phyloP scores from a whole-genome alignment of 2,329 filamentous ascomycete genomes.

The Xylariales sp. region DNA sequence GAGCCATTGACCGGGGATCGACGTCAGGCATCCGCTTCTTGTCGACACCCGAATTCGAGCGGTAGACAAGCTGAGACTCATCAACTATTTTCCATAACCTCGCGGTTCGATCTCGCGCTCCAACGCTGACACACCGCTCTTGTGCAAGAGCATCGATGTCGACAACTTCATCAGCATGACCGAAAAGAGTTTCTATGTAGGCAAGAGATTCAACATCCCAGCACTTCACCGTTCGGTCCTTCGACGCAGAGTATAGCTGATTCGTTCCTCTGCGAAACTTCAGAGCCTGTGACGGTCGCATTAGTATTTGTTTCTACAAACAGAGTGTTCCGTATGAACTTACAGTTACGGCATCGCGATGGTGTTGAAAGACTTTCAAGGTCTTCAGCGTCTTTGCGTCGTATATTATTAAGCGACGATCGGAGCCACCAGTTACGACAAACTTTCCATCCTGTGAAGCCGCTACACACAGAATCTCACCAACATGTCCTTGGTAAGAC shows the following conservation, averaged over 20 bases:
- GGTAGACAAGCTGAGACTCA: constrained; percentile 91
- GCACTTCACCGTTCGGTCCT: constrained; percentile 90
- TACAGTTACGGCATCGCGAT: constrained; percentile 86
- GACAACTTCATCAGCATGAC: constrained; percentile 87
- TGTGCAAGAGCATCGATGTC: constrained; percentile 78
- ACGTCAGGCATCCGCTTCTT: constrained; percentile 42
- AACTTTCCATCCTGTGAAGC: constrained; percentile 87
- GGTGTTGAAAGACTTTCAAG: constrained; percentile 81
- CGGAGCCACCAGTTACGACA: constrained; percentile 83
- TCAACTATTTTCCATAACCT: constrained; percentile 94
- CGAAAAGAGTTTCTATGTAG: constrained; percentile 86
- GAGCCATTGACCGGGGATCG: constrained; percentile 50
- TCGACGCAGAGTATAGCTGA: constrained; percentile 85
- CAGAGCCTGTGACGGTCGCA: too few relatives aligned
- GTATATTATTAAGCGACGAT: constrained; percentile 83
- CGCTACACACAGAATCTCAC: constrained; percentile 75
- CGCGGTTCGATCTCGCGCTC: constrained; percentile 84
- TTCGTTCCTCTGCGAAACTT: constrained; percentile 85
- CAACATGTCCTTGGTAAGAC: constrained; percentile 72
- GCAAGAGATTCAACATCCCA: constrained; percentile 91
- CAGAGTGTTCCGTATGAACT: too few relatives aligned
- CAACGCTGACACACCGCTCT: constrained; percentile 87
- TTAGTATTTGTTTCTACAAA: too few relatives aligned
- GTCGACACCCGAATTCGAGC: constrained; percentile 59
- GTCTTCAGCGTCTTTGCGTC: constrained; percentile 74